phyloP scores from a whole-genome alignment of 371 early-diverging fungal species.

The Mortierella sp. region DNA sequence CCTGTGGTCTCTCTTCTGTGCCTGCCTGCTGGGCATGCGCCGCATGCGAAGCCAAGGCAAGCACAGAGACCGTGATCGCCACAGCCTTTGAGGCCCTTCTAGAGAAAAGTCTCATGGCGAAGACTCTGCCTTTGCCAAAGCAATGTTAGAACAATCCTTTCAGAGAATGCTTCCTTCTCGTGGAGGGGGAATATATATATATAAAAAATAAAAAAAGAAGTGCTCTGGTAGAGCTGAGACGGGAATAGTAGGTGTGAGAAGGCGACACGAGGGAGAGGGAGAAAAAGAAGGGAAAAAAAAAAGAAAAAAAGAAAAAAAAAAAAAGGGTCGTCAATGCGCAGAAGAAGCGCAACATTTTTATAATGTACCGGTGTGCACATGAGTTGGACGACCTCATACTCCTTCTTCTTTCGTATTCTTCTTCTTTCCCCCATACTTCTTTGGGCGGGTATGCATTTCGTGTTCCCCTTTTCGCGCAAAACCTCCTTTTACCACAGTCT shows the following conservation, averaged over 20 bases:
- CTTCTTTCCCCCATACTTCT: too few relatives aligned
- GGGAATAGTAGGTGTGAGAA: not conserved
- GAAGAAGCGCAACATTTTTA: not conserved
- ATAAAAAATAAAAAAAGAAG: not conserved
- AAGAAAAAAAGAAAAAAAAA: not conserved
- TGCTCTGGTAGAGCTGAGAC: not conserved
- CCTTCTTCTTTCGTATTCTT: too few relatives aligned
- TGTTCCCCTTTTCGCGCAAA: not conserved
- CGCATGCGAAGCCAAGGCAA: not conserved
- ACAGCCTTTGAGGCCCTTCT: too few relatives aligned
- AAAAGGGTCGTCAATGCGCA: not conserved
- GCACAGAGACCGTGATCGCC: not conserved
- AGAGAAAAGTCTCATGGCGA: slow-evolving; percentile 1
- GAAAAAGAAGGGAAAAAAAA: not conserved
- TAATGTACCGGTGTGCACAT: too few relatives aligned
- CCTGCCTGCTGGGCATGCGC: not conserved
- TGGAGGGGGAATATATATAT: not conserved
- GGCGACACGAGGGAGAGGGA: not conserved
- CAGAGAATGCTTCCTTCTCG: not conserved
- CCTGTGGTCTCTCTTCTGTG: too few relatives aligned
- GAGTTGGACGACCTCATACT: too few relatives aligned
- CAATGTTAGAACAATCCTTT: not conserved
- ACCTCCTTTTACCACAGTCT: slow-evolving; percentile 2
- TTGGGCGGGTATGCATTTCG: too few relatives aligned
- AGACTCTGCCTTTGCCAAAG: not conserved